Evolutionary conservation across 345 rosid species (phyloP).

Genomic region (Iberis pinnata): DNA sequence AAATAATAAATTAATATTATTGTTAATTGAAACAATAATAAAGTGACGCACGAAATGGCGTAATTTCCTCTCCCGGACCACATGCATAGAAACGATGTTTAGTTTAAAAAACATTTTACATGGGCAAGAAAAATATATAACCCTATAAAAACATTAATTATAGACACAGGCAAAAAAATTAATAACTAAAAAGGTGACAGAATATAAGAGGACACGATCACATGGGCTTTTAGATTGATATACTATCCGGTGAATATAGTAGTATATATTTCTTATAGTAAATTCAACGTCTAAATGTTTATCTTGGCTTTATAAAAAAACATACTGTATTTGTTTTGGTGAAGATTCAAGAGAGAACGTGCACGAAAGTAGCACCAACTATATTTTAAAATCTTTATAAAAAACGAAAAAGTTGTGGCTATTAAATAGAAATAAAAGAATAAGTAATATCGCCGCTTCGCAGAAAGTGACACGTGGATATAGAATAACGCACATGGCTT

Average conservation of each 20-base stretch:
- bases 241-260: not conserved
- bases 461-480: constrained; percentile 15
- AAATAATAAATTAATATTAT: too few relatives aligned
- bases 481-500: constrained; percentile 10
- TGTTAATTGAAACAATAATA: not conserved
- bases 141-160: too few relatives aligned
- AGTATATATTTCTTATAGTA: not conserved
- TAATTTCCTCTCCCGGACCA: constrained; percentile 11
- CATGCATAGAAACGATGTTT: constrained; percentile 17
- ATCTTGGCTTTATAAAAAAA: too few relatives aligned
- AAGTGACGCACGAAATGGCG: constrained; percentile 22
- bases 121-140: not conserved
- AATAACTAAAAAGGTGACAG: not conserved
- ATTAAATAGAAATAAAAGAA: not conserved
- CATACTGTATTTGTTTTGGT: too few relatives aligned
- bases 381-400: not conserved
- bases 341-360: constrained; percentile 30
- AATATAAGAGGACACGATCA: constrained; percentile 15
- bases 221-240: constrained; percentile 12
- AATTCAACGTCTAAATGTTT: constrained; percentile 15
- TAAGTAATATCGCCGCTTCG: constrained; percentile 13
- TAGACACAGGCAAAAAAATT: not conserved
- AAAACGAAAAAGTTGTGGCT: not conserved
- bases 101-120: not conserved
- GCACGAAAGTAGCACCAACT: constrained; percentile 11